Percentiles rank a stretch among this genome's conserved stretches.
Conservation (phyloP, 345 rosid species). For the Schrenkiella parvula region DNA sequence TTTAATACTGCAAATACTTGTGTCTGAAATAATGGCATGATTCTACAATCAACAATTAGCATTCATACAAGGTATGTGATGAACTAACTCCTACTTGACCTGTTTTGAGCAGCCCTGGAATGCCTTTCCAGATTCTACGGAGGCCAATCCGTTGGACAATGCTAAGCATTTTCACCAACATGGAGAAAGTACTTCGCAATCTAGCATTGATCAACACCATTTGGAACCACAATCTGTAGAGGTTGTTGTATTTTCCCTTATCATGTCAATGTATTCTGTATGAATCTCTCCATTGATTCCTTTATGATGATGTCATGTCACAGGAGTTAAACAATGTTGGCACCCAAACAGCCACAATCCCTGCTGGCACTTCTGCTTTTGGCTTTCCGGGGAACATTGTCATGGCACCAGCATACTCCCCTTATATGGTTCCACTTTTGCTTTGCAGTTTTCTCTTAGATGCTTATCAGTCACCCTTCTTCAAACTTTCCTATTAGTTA, state of each 20-base stretch:
- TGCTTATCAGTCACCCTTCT: not conserved
- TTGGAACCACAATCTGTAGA: conserved; percentile 36
- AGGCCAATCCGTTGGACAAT: conserved; percentile 37
- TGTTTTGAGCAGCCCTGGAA: conserved; percentile 63
- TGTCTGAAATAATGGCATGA: conserved; percentile 10
- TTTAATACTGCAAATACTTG: conserved; percentile 6
- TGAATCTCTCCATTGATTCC: conserved; percentile 14
- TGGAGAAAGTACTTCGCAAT: conserved; percentile 34
- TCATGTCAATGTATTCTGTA: not conserved
- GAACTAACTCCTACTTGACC: conserved; percentile 11
- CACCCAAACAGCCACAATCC: conserved; percentile 28
- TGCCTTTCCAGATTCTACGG: conserved; percentile 53
- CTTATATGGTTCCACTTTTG: conserved; percentile 36
- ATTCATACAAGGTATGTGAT: not conserved
- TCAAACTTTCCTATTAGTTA: conserved; percentile 1
- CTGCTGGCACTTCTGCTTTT: conserved; percentile 33
- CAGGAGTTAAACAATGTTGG: conserved; percentile 40
- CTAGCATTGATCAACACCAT: conserved; percentile 39
- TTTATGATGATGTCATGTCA: conserved; percentile 23
- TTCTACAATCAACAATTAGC: not conserved
- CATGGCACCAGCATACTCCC: conserved; percentile 36
- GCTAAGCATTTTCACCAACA: conserved; percentile 35
- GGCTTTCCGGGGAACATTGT: conserved; percentile 28
- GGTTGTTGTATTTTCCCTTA: conserved; percentile 37
- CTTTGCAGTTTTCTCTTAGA: conserved; percentile 36